These are phyloP conservation scores for Aspergillus proliferans DNA, from an alignment of 2,329 filamentous ascomycete species.

Conservation along the genomic window DNA sequence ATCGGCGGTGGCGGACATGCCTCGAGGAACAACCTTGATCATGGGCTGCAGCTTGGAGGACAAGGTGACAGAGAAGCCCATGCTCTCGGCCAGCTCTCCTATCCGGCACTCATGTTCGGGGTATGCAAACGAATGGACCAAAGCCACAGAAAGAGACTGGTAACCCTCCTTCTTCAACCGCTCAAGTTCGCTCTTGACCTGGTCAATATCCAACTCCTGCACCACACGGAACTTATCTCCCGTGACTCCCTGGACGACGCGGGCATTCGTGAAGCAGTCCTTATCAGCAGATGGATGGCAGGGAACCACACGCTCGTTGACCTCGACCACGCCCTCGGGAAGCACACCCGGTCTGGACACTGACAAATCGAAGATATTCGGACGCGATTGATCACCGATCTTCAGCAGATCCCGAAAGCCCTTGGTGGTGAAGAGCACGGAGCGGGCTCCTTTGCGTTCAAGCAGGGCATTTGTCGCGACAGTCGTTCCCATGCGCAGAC, in stretches of 20 bases:
- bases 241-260: conserved; percentile 49
- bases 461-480: conserved; percentile 87
- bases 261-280: conserved; percentile 63
- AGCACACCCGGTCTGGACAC: conserved; percentile 81
- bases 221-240: conserved; percentile 65
- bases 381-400: conserved; percentile 85
- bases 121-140: conserved; percentile 88
- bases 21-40: conserved; percentile 76
- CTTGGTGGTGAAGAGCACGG: conserved; percentile 78
- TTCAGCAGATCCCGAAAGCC: conserved; percentile 81
- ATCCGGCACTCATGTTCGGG: conserved; percentile 75
- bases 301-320: conserved; percentile 80
- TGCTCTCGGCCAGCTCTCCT: conserved; percentile 68
- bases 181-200: conserved; percentile 55
- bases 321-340: conserved; percentile 75
- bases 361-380: conserved; percentile 83
- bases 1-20: conserved; percentile 71
- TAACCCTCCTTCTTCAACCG: conserved; percentile 64
- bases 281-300: conserved; percentile 60
- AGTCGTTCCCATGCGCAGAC: conserved; percentile 87
- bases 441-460: conserved; percentile 82
- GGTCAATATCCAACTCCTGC: conserved; percentile 51
- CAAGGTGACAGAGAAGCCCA: conserved; percentile 75
- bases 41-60: conserved; percentile 76
- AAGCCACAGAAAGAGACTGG: conserved; percentile 73